These are phyloP conservation scores for Keithomyces neogunnii DNA, from an alignment of 2,329 filamentous ascomycete genomes.

Conservation along the genomic window DNA sequence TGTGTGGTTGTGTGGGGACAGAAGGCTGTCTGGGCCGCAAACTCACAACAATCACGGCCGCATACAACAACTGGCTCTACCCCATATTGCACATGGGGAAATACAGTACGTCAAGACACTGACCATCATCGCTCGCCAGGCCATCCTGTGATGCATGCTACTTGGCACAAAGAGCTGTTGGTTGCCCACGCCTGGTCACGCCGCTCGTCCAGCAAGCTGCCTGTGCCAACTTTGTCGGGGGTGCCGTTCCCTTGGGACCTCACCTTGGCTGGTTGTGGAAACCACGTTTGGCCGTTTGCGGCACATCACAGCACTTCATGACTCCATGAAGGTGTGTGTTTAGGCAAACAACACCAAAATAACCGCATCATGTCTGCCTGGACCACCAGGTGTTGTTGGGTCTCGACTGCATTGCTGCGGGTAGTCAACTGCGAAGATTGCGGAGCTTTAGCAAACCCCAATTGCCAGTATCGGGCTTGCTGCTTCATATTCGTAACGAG, in stretches of 20 bases:
- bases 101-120: not conserved
- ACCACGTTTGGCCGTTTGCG: constrained; percentile 3
- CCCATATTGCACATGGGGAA: too few relatives aligned
- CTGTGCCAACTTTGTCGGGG: constrained; percentile 2
- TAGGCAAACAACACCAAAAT: constrained; percentile 5
- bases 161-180: constrained; percentile 1
- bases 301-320: not conserved
- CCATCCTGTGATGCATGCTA: not conserved
- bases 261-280: not conserved
- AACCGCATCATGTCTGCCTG: not conserved
- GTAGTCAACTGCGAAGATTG: constrained; percentile 2
- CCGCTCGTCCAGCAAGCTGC: not conserved
- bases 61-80: not conserved
- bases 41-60: not conserved
- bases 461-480: not conserved
- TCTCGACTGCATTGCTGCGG: constrained; percentile 1
- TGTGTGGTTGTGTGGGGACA: not conserved
- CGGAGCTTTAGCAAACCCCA: not conserved
- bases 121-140: not conserved
- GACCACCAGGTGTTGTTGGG: not conserved
- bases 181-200: not conserved
- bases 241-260: constrained; percentile 7
- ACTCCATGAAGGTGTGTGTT: not conserved
- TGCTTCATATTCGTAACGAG: not conserved
- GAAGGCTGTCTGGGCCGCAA: not conserved